Percentiles rank a stretch among this genome's conserved stretches.
Evolutionary conservation across 352 stramenopile genomes (phyloP).

Genomic region (Pythium sp.): DNA sequence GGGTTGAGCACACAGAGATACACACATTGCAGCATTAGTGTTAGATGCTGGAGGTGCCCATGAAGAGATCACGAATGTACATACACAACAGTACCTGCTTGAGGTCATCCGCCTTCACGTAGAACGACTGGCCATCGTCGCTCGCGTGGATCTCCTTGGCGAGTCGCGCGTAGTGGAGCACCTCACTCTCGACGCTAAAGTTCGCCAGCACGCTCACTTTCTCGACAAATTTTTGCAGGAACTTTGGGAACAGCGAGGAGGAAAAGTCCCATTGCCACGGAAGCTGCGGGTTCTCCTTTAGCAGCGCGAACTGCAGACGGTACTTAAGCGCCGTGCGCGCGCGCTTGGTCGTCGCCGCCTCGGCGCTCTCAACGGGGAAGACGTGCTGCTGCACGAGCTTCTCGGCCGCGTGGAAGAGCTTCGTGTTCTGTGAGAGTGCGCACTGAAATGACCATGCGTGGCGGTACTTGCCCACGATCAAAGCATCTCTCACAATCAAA

Average conservation of each 20-base stretch:
- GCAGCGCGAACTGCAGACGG: constrained; percentile 61
- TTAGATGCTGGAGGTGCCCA: no score
- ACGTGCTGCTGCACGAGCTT: constrained; percentile 39
- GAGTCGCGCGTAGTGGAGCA: constrained; percentile 67
- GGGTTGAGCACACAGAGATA: not conserved
- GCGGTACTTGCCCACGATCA: constrained; percentile 59
- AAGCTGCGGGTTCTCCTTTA: constrained; percentile 49
- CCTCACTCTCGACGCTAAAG: constrained; percentile 68
- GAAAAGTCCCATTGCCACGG: constrained; percentile 47
- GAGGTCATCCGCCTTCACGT: constrained; percentile 56
- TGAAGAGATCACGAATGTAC: not conserved
- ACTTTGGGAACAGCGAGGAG: constrained; percentile 32
- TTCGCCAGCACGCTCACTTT: constrained; percentile 55
- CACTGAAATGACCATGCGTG: constrained; percentile 60
- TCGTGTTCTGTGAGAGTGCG: constrained; percentile 23
- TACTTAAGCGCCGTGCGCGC: constrained; percentile 57
- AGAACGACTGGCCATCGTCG: constrained; percentile 31
- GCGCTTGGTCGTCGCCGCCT: constrained; percentile 16
- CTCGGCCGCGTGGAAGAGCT: constrained; percentile 32
- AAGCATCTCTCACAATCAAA: constrained; percentile 7
- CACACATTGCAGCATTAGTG: not conserved
- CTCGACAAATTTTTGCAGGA: constrained; percentile 41
- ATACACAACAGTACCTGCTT: constrained; percentile 46
- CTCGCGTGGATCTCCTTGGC: constrained; percentile 46
- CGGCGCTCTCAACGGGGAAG: constrained; percentile 20